Base-by-base conservation (phyloP, 2,329 filamentous ascomycete genomes). In the Botrytis galanthina region DNA sequence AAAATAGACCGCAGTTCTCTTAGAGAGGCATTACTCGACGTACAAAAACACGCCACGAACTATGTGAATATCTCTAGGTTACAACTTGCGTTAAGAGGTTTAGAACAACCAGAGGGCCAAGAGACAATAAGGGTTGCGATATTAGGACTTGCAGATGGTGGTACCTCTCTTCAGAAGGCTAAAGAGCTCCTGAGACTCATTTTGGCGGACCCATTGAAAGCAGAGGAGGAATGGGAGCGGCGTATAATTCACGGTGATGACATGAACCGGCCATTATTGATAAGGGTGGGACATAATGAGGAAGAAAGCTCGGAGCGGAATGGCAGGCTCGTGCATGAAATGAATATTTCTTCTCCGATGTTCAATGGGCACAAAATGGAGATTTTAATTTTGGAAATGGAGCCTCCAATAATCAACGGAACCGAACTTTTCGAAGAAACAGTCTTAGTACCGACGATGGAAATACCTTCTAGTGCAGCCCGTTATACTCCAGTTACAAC, bases 371-470 rank as follows among this genome's bases (percentile, higher is more conserved):
- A 89, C 75, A 89, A 88, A 69, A 79, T 94, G 26, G 92, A 95
- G 81, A 83, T 95, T 9, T 80, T 91, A 16, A 79, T 91, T 37
- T 84, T 87, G 79, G 84, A 87, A 75, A 81, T 84, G 80, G 80
- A 87, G 86, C 76, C 87, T 85, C 66, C 86, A 22, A 82, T 86
- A 4, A 84, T 86, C 60, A 81, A 81, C 73, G 77, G 78, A 71
- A 78, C 72, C 83, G 63, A 81, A 86, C 70, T 83, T 83, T 16
- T 83, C 89, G 7, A 86, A 88, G 91, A 95, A 75, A 85, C 89
- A 0, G 84, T 95, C 20, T 86, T 97, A n/a, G 91, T 93, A 29
- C 94, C 94, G 4, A 87, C 86, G 0, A 87, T 97, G 48, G 90
- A 93, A 32, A 92, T 93, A 60, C 89, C 88, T 2, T 90, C 91